phyloP scores from a whole-genome alignment of 495 filamentous ascomycete genomes.

The Halenospora varia region DNA sequence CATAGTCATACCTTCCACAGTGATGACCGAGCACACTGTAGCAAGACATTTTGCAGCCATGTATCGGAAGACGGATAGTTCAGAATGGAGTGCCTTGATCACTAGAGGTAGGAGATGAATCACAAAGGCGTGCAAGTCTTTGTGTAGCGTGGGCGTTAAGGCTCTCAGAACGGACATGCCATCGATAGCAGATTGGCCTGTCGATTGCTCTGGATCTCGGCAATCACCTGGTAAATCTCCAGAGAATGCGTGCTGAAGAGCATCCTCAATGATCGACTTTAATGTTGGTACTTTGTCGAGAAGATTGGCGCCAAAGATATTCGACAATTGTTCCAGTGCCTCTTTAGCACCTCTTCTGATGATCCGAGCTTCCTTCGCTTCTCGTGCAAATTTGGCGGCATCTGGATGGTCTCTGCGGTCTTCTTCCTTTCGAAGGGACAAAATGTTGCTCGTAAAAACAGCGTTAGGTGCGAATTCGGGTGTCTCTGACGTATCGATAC shows the following conservation, averaged over 20 bases:
- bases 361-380: conserved; percentile 81
- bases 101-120: conserved; percentile 80
- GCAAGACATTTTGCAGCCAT: conserved; percentile 97
- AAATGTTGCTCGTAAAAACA: conserved; percentile 66
- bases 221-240: conserved; percentile 66
- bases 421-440: conserved; percentile 94
- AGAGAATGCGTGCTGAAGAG: conserved; percentile 69
- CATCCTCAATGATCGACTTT: conserved; percentile 70
- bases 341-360: conserved; percentile 91
- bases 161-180: conserved; percentile 88
- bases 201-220: conserved; percentile 58
- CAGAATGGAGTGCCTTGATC: conserved; percentile 78
- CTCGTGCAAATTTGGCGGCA: conserved; percentile 79
- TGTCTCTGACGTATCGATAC: conserved; percentile 94
- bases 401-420: conserved; percentile 90
- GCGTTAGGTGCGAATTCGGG: conserved; percentile 86
- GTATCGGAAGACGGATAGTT: conserved; percentile 88
- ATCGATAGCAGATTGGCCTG: conserved; percentile 91
- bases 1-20: conserved; percentile 91
- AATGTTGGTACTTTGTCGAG: conserved; percentile 79
- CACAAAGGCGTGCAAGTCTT: conserved; percentile 70
- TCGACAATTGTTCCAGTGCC: conserved; percentile 81
- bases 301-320: conserved; percentile 70
- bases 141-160: conserved; percentile 76
- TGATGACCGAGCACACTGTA: conserved; percentile 93